Evolutionary conservation across 2,329 filamentous ascomycete genomes (phyloP).

Genomic region (Phoma sp.): DNA sequence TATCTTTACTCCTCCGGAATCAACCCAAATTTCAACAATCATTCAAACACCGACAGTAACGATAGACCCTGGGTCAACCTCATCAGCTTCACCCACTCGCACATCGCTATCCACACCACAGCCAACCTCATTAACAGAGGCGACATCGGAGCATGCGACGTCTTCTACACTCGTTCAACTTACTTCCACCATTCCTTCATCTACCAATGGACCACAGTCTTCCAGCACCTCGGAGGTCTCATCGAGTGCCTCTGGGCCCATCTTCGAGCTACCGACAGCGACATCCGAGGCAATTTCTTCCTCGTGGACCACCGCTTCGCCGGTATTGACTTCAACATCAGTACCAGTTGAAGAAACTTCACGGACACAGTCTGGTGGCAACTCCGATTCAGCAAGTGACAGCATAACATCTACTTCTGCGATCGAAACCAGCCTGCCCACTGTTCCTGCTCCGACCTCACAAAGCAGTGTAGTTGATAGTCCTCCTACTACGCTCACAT

Average conservation of each 20-base stretch:
- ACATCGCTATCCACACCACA: not conserved
- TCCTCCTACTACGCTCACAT: not conserved
- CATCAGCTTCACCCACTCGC: not conserved
- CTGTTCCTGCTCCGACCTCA: not conserved
- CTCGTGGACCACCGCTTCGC: not conserved
- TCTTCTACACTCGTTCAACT: not conserved
- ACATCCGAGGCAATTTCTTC: not conserved
- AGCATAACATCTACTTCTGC: not conserved
- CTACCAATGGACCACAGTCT: not conserved
- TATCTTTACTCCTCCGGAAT: not conserved
- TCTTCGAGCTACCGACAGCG: not conserved
- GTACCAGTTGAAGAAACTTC: not conserved
- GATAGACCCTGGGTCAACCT: not conserved
- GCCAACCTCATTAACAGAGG: not conserved
- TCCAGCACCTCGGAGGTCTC: not conserved
- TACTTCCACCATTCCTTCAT: not conserved
- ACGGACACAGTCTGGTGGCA: not conserved
- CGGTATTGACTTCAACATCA: not conserved
- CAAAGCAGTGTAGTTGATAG: not conserved
- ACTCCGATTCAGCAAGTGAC: not conserved
- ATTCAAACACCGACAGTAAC: not conserved
- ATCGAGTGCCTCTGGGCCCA: not conserved
- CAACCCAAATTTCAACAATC: not conserved
- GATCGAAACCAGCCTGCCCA: not conserved
- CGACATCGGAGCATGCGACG: not conserved